phyloP scores from a whole-genome alignment of 2,329 filamentous ascomycete species.

The Hirsutella minnesotensis region DNA sequence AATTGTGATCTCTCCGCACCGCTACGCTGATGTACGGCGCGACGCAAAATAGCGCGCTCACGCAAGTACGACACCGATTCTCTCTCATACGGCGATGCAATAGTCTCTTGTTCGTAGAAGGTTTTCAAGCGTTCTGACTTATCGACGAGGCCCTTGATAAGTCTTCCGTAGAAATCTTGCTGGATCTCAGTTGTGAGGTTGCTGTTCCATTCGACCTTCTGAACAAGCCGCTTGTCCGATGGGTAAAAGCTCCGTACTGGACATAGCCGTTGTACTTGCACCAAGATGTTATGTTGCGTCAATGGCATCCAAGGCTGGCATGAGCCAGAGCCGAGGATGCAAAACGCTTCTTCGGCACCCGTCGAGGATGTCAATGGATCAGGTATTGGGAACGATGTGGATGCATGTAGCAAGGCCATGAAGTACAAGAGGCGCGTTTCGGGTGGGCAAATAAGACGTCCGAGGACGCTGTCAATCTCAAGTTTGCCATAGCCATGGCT shows the following conservation, averaged over 20 bases:
- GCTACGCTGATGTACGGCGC: not conserved
- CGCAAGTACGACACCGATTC: too few species aligned
- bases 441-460: slow-evolving; percentile 1
- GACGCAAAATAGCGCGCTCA: not conserved
- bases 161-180: not conserved
- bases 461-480: slow-evolving; percentile 1
- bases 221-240: not conserved
- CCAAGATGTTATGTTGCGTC: not conserved
- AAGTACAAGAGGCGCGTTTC: not conserved
- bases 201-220: not conserved
- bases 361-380: slow-evolving; percentile 1
- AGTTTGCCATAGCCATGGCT: not conserved
- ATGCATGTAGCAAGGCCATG: slow-evolving; percentile 1
- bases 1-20: not conserved
- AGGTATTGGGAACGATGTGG: not conserved
- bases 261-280: not conserved
- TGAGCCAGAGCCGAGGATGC: not conserved
- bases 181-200: not conserved
- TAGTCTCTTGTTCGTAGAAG: too few species aligned
- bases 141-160: not conserved
- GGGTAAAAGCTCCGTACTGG: not conserved
- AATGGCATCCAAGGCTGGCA: slow-evolving; percentile 1
- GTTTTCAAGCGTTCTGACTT: not conserved
- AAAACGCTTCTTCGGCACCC: not conserved
- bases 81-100: too few species aligned